phyloP scores from a whole-genome alignment of 345 rosid genomes.

The Geranium brycei region DNA sequence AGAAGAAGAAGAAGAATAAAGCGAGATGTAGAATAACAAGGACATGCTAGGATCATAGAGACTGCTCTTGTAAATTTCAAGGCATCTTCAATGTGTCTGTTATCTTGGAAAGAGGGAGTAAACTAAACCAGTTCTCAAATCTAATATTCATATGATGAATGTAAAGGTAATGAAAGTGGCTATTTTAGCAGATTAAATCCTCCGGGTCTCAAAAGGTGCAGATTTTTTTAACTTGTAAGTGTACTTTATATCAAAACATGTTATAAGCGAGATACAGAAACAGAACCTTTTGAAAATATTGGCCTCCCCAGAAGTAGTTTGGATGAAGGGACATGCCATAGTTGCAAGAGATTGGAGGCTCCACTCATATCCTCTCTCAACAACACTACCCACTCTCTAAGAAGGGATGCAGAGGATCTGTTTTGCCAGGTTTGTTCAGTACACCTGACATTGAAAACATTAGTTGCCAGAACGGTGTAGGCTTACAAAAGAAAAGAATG shows the following conservation, averaged over 20 bases:
- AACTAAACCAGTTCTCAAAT: background rate
- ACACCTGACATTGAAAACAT: background rate
- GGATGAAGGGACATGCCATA: conserved; percentile 20
- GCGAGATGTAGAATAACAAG: background rate
- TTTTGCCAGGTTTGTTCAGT: background rate
- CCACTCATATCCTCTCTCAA: conserved; percentile 17
- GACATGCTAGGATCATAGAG: background rate
- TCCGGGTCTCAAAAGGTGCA: background rate
- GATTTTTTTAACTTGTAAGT: background rate
- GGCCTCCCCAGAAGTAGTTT: conserved; percentile 12
- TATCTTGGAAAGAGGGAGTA: background rate
- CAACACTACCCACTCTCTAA: background rate
- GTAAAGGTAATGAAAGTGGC: background rate
- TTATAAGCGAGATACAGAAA: background rate
- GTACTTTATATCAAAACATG: background rate
- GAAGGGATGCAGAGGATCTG: background rate
- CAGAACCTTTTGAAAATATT: conserved; percentile 16
- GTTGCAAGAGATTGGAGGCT: conserved; percentile 16
- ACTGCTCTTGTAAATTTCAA: too few species aligned
- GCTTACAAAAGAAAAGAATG: background rate
- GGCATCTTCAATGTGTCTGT: background rate
- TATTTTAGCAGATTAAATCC: background rate
- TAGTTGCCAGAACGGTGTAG: background rate
- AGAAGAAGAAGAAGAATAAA: background rate
- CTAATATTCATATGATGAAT: background rate